Percentiles rank a stretch among this genome's conserved stretches.
These are phyloP conservation scores for Diaporthe citrichinensis DNA, from an alignment of 2,329 filamentous ascomycete genomes.

Conservation along the genomic window DNA sequence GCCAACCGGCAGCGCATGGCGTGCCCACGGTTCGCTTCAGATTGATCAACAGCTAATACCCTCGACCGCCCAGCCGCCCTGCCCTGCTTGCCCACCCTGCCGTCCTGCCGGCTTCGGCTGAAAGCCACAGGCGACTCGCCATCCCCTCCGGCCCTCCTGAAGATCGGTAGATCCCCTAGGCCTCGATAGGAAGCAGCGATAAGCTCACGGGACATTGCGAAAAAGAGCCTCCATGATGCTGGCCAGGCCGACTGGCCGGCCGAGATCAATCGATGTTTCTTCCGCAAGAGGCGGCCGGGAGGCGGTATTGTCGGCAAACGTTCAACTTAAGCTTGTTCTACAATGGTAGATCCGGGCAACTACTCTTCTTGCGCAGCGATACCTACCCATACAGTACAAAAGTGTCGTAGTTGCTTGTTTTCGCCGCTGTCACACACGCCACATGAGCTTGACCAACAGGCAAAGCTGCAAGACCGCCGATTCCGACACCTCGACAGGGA, in stretches of 20 bases:
- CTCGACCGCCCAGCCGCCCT: conserved; percentile 1
- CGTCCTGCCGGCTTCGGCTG: conserved; percentile 29
- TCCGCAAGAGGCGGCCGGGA: conserved; percentile 3
- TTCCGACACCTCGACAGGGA: background rate
- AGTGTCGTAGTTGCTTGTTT: background rate
- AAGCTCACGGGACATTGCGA: background rate
- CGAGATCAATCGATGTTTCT: conserved; percentile 24
- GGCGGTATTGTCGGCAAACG: conserved; percentile 4
- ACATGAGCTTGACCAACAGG: background rate
- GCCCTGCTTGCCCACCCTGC: conserved; percentile 4
- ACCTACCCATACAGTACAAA: background rate
- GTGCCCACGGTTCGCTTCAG: conserved; percentile 23
- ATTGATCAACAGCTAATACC: conserved; percentile 24
- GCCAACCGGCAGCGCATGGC: conserved; percentile 4
- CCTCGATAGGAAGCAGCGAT: conserved; percentile 25
- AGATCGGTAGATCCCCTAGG: conserved; percentile 38
- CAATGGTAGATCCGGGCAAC: background rate
- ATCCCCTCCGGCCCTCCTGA: conserved; percentile 31
- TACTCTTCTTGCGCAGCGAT: background rate
- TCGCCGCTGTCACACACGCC: background rate
- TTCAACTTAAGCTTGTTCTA: conserved; percentile 10
- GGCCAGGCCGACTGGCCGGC: background rate
- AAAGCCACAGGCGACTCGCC: conserved; percentile 19
- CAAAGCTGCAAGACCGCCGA: background rate
- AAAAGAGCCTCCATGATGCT: conserved; percentile 26